Percentiles rank a stretch among this genome's conserved stretches.
phyloP scores from a whole-genome alignment of 768 basidiomycete species.

The Collybia mongolica region DNA sequence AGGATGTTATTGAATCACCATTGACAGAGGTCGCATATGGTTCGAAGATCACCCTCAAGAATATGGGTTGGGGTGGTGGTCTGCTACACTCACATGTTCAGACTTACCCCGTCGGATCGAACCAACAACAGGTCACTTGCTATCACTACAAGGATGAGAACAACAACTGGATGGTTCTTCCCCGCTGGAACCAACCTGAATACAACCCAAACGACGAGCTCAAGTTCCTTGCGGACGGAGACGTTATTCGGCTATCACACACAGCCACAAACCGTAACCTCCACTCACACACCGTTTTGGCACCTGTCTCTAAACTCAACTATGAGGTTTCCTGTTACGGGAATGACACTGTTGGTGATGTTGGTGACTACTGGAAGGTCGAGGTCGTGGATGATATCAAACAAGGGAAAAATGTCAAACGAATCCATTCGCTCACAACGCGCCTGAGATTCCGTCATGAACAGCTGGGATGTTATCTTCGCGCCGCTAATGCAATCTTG shows the following conservation, averaged over 20 bases:
- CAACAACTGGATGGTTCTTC: conserved; percentile 86
- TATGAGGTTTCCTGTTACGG: conserved; percentile 95
- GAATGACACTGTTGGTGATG: conserved; percentile 84
- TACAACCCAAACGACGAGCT: conserved; percentile 70
- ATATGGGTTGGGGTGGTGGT: conserved; percentile 97
- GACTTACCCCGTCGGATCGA: conserved; percentile 86
- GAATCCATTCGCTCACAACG: conserved; percentile 90
- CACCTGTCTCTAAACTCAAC: conserved; percentile 86
- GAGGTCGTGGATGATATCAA: conserved; percentile 92
- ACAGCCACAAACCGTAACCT: conserved; percentile 83
- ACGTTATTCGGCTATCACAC: conserved; percentile 81
- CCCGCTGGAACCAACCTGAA: conserved; percentile 72
- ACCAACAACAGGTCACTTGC: conserved; percentile 96
- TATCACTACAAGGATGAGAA: conserved; percentile 99
- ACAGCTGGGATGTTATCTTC: conserved; percentile 80
- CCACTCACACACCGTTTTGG: conserved; percentile 87
- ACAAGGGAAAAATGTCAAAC: conserved; percentile 56
- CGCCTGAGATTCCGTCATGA: conserved; percentile 82
- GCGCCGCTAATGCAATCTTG: conserved; percentile 83
- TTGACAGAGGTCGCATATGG: conserved; percentile 80
- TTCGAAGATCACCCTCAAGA: conserved; percentile 90
- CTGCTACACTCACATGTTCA: conserved; percentile 97
- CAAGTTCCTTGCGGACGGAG: conserved; percentile 71
- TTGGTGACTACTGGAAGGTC: conserved; percentile 87
- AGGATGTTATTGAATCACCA: neutral